These are phyloP conservation scores for Colletotrichum tanaceti DNA, from an alignment of 2,329 filamentous ascomycete species.

Conservation along the genomic window DNA sequence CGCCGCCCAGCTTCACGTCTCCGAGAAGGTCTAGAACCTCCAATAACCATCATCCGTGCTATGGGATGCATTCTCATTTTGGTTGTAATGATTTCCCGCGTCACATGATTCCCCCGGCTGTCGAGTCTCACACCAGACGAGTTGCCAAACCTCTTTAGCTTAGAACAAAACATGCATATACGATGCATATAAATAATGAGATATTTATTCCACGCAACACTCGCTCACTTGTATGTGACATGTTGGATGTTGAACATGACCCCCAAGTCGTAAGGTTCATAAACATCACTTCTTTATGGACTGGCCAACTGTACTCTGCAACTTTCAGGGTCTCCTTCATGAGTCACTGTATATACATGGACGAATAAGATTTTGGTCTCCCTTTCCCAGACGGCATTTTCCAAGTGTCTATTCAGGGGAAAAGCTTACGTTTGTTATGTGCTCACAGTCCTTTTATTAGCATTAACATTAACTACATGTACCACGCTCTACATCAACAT, in stretches of 20 bases:
- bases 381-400: neutral
- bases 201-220: neutral
- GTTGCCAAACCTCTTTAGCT: slow-evolving; percentile 28
- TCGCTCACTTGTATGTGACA: too few relatives aligned
- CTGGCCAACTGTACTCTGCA: too few relatives aligned
- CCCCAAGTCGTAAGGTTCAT: too few relatives aligned
- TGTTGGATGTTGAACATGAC: too few relatives aligned
- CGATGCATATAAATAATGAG: slow-evolving; percentile 32
- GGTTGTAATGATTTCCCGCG: slow-evolving; percentile 39
- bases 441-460: neutral
- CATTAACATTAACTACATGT: slow-evolving; percentile 9
- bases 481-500: slow-evolving; percentile 11
- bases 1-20: neutral
- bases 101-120: slow-evolving; percentile 40
- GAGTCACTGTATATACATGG: too few relatives aligned
- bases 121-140: slow-evolving; percentile 22
- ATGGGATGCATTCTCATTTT: slow-evolving; percentile 9
- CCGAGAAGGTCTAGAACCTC: slow-evolving; percentile 31
- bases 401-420: neutral
- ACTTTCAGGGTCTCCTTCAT: too few relatives aligned
- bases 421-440: neutral
- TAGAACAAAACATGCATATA: slow-evolving; percentile 26
- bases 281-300: too few relatives aligned
- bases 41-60: neutral
- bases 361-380: too few relatives aligned